phyloP scores from a whole-genome alignment of 2,329 filamentous ascomycete genomes.

The Phoma sp. region DNA sequence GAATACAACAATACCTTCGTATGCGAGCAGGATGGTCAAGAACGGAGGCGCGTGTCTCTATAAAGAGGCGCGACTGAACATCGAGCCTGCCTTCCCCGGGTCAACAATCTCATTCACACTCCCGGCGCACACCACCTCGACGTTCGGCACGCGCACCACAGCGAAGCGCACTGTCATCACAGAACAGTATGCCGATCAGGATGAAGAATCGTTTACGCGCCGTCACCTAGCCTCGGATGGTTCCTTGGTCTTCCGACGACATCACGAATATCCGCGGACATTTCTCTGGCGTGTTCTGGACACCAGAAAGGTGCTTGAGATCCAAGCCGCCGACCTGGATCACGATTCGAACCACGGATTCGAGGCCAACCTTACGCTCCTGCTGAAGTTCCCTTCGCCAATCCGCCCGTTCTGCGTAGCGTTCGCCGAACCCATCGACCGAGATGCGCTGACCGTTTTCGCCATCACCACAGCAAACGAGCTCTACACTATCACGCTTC shows the following conservation, averaged over 20 bases:
- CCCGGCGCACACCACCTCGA: slow-evolving; percentile 41
- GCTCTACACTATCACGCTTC: slow-evolving; percentile 83
- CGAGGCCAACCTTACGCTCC: slow-evolving; percentile 77
- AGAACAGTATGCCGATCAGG: slow-evolving; percentile 58
- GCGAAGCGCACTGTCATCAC: slow-evolving; percentile 47
- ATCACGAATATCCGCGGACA: slow-evolving; percentile 77
- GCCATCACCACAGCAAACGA: slow-evolving; percentile 80
- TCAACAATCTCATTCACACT: slow-evolving; percentile 71
- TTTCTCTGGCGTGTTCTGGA: slow-evolving; percentile 93
- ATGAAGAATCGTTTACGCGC: slow-evolving; percentile 76
- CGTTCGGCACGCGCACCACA: slow-evolving; percentile 41
- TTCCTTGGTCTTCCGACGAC: slow-evolving; percentile 83
- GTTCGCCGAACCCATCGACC: slow-evolving; percentile 79
- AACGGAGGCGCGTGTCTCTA: slow-evolving; percentile 72
- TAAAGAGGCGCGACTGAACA: slow-evolving; percentile 86
- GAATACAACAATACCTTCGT: slow-evolving; percentile 20
- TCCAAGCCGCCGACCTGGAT: slow-evolving; percentile 82
- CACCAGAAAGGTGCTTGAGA: slow-evolving; percentile 78
- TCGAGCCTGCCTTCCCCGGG: slow-evolving; percentile 74
- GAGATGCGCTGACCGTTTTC: slow-evolving; percentile 80
- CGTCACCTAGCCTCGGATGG: slow-evolving; percentile 76
- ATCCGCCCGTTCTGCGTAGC: slow-evolving; percentile 82
- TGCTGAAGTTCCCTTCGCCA: slow-evolving; percentile 76
- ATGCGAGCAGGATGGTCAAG: slow-evolving; percentile 75
- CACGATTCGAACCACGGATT: slow-evolving; percentile 67